Conservation (phyloP, 1,139 yeast genomes). For the Candida sp. region DNA sequence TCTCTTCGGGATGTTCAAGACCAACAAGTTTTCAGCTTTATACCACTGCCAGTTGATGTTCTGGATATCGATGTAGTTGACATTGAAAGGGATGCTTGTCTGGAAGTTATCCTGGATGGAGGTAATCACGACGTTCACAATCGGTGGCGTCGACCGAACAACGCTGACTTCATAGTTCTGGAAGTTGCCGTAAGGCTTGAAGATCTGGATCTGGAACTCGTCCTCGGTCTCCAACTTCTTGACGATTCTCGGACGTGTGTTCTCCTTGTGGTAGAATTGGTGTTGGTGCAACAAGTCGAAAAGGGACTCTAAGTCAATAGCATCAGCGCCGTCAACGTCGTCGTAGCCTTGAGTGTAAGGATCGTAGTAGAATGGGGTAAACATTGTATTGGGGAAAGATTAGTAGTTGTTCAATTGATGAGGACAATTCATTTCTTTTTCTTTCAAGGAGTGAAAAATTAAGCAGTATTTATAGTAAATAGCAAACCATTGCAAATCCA, state of each 20-base stretch:
- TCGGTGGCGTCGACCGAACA: slow-evolving; percentile 22
- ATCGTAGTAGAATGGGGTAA: slow-evolving; percentile 5
- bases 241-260: slow-evolving; percentile 33
- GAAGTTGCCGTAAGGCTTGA: slow-evolving; percentile 39
- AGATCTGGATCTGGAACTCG: slow-evolving; percentile 42
- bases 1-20: slow-evolving; percentile 45
- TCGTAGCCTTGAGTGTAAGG: too few relatives aligned
- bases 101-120: slow-evolving; percentile 38
- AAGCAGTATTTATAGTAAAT: too few relatives aligned
- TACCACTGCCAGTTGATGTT: slow-evolving; percentile 43
- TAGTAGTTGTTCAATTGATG: not conserved
- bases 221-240: slow-evolving; percentile 43
- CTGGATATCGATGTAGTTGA: slow-evolving; percentile 34
- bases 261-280: slow-evolving; percentile 13
- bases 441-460: too few relatives aligned
- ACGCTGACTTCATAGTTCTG: slow-evolving; percentile 43
- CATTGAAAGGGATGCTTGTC: slow-evolving; percentile 35
- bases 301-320: slow-evolving; percentile 11
- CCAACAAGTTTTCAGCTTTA: slow-evolving; percentile 35
- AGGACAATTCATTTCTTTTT: too few relatives aligned
- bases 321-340: not conserved
- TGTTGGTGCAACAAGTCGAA: slow-evolving; percentile 16
- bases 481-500: too few relatives aligned
- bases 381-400: slow-evolving; percentile 4
- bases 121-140: slow-evolving; percentile 32